Evolutionary conservation across 2,329 filamentous ascomycete genomes (phyloP), one percentile per base, ranked within the genome.

Genomic region (Beauveria sp.): DNA sequence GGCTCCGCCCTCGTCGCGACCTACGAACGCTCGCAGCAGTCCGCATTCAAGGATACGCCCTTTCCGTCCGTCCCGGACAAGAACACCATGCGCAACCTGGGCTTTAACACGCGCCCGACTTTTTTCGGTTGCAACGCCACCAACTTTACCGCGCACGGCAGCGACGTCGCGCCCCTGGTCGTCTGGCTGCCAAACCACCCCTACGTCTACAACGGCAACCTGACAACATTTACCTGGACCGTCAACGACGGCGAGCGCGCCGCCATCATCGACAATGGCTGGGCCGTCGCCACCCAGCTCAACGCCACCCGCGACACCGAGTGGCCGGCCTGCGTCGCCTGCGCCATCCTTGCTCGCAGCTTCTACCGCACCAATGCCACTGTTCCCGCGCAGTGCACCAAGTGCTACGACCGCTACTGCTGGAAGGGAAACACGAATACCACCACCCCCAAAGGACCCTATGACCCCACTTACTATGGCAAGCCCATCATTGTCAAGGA

Each of bases 151-250:
- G 40, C 53, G 12, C 26, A 34, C 31, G 79, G 84, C 54, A 65
- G 64, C 51, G 52, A 60, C 16, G 52, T 71, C 0, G 74, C 80
- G 0, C 89, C 90, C 0, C 73, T 96, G 1, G 77, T 96, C 55
- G 88, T 96, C 62, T 97, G 96, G 76, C 69, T 96, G 14, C 90
- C 92, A 62, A 96, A 95, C 71, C 77, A 86, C 4, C 91, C 90
- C 0, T 96, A 93, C 74, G 83, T 85, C 18, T 82, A 80, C 67
- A 74, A 79, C 65, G 88, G 85, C 71, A 96, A 96, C 76, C 79
- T 87, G 2, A 88, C 87, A 1, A 96, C 91, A 22, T 91, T 88
- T 71, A 79, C 85, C 62, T 77, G 85, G 5, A 73, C 75, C 14
- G 93, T 91, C 79, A 79, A 80, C 18, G 75, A 83, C 68, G 74